Percentiles rank a stretch among this genome's conserved stretches.
phyloP scores from a whole-genome alignment of 2,329 filamentous ascomycete species.

The Cercospora sp. region DNA sequence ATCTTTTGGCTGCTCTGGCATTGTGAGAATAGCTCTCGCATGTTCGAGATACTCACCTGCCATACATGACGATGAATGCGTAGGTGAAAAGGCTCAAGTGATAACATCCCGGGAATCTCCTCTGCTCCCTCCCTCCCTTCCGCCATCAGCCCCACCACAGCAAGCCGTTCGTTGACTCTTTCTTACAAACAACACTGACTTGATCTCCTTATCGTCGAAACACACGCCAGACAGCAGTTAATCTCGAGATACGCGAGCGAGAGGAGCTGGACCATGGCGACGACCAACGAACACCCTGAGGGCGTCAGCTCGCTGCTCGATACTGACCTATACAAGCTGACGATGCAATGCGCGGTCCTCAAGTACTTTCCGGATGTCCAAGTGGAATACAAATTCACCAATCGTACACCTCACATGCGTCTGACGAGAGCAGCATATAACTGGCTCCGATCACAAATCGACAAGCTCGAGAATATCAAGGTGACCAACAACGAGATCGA shows the following conservation, averaged over 20 bases:
- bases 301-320: slow-evolving; percentile 50
- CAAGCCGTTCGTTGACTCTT: slow-evolving; percentile 3
- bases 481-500: slow-evolving; percentile 76
- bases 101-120: background rate
- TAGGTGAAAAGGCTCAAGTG: background rate
- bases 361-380: slow-evolving; percentile 81
- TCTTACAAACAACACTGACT: background rate
- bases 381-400: slow-evolving; percentile 92
- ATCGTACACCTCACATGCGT: slow-evolving; percentile 91
- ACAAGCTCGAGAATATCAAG: slow-evolving; percentile 77
- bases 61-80: background rate
- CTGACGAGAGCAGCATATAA: slow-evolving; percentile 77
- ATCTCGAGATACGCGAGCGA: background rate
- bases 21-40: background rate
- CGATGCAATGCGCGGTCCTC: slow-evolving; percentile 95
- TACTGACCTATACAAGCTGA: slow-evolving; percentile 86
- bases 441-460: slow-evolving; percentile 83
- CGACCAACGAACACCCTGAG: slow-evolving; percentile 31
- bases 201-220: too few species aligned
- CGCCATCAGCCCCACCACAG: background rate
- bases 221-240: background rate
- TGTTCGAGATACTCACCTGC: background rate
- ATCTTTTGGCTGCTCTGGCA: background rate
- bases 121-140: background rate
- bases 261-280: background rate